A percentile compares a stretch with the other conserved stretches of the same genome.
Evolutionary conservation across 768 basidiomycete species (phyloP).

Genomic region (Vararia minispora): DNA sequence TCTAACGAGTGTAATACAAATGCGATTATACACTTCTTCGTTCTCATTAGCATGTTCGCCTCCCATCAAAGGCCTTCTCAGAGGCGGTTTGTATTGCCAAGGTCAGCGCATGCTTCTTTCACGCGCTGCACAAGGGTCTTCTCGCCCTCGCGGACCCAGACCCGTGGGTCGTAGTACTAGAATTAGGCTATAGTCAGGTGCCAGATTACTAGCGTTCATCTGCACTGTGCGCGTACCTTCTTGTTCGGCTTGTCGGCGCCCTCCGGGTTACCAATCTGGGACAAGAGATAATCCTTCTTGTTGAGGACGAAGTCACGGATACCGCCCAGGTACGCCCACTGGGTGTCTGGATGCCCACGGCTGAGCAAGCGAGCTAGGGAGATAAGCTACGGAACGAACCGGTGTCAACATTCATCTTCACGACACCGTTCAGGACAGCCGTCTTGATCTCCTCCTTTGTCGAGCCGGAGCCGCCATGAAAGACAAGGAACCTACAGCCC

Average conservation of each 20-base stretch:
- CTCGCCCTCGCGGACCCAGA: slow-evolving; percentile 98
- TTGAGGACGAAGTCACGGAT: slow-evolving; percentile 81
- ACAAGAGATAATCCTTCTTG: slow-evolving; percentile 80
- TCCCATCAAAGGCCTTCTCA: too few species aligned
- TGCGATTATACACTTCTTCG: too few species aligned
- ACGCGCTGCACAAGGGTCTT: slow-evolving; percentile 83
- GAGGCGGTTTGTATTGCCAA: too few species aligned
- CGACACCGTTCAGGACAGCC: slow-evolving; percentile 84
- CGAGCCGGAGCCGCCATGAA: slow-evolving; percentile 99
- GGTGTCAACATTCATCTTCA: slow-evolving; percentile 99
- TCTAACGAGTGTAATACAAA: too few species aligned
- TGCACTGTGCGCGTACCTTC: slow-evolving; percentile 44
- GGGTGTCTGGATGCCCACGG: slow-evolving; percentile 47
- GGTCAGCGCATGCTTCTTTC: slow-evolving; percentile 87
- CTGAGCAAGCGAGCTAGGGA: neutral
- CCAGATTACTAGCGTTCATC: slow-evolving; percentile 2
- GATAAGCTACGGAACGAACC: slow-evolving; percentile 22
- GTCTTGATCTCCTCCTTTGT: slow-evolving; percentile 91
- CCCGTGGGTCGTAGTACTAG: slow-evolving; percentile 88
- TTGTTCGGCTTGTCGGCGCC: slow-evolving; percentile 98
- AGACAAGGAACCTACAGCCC: slow-evolving; percentile 77
- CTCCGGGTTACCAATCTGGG: slow-evolving; percentile 96
- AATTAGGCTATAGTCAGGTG: slow-evolving; percentile 4
- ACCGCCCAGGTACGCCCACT: slow-evolving; percentile 83
- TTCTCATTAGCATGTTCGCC: too few species aligned